These are phyloP conservation scores for Craspedostauros australis DNA, from an alignment of 108 stramenopile genomes.

Conservation along the genomic window DNA sequence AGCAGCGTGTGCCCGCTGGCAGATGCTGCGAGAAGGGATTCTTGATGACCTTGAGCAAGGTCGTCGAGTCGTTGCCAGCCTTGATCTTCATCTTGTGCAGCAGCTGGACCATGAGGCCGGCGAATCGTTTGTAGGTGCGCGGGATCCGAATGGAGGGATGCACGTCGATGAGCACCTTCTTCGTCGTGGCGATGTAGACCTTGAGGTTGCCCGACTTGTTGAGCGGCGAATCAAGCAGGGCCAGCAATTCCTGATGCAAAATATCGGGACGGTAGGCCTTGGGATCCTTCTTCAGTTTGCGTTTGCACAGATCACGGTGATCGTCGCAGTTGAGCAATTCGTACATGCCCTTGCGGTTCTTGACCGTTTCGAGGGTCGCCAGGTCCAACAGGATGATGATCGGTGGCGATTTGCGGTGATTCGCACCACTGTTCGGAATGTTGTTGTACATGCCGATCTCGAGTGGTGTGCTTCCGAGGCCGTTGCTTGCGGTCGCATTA, in stretches of 20 bases:
- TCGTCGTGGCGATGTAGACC: constrained; percentile 88
- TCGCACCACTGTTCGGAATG: constrained; percentile 20
- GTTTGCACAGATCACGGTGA: constrained; percentile 88
- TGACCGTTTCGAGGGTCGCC: constrained; percentile 95
- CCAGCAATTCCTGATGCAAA: constrained; percentile 95
- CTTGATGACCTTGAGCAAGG: constrained; percentile 95
- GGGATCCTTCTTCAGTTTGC: constrained; percentile 90
- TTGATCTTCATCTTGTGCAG: constrained; percentile 99
- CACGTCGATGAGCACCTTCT: constrained; percentile 95
- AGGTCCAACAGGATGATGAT: constrained; percentile 87
- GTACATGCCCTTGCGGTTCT: constrained; percentile 91
- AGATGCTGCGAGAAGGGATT: constrained; percentile 96
- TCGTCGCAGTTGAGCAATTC: constrained; percentile 98
- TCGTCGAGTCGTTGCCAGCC: constrained; percentile 84
- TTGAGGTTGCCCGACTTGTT: constrained; percentile 95
- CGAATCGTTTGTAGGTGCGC: constrained; percentile 95
- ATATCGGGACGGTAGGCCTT: constrained; percentile 95
- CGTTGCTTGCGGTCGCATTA: too few species aligned
- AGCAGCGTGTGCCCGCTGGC: constrained; percentile 86
- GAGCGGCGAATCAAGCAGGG: constrained; percentile 92
- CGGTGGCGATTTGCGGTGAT: constrained; percentile 33
- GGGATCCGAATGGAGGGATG: constrained; percentile 92
- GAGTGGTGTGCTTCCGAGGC: constrained; percentile 33
- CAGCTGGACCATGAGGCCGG: constrained; percentile 91
- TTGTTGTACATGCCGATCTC: constrained; percentile 56